Evolutionary conservation across 2,329 filamentous ascomycete species (phyloP).

Genomic region (Plenodomus lindquistii): DNA sequence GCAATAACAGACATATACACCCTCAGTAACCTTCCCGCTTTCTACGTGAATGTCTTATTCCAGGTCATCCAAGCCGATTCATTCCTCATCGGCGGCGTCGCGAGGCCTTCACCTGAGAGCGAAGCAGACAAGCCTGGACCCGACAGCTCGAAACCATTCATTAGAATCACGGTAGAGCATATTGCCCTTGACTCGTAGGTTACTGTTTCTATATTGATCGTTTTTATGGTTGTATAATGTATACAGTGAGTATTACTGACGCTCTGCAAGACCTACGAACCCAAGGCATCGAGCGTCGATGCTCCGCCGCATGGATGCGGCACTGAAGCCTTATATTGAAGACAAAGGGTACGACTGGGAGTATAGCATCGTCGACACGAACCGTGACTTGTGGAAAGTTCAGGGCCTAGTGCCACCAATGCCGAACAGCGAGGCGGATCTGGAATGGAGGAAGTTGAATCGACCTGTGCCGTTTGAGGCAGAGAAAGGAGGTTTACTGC

Average conservation of each 20-base stretch:
- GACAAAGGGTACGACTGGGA: constrained; percentile 53
- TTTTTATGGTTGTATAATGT: no score
- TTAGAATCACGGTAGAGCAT: constrained; percentile 42
- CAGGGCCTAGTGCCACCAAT: constrained; percentile 47
- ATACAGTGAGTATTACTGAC: no score
- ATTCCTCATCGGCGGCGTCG: constrained; percentile 39
- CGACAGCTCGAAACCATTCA: constrained; percentile 35
- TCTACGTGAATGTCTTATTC: constrained; percentile 52
- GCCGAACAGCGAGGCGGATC: constrained; percentile 41
- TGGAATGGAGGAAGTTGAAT: constrained; percentile 36
- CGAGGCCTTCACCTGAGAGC: constrained; percentile 14
- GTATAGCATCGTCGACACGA: constrained; percentile 49
- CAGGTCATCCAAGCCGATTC: constrained; percentile 29
- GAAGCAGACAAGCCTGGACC: constrained; percentile 9
- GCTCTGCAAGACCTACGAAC: no score
- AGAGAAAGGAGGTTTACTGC: constrained; percentile 12
- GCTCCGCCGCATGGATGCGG: constrained; percentile 27
- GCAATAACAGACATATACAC: constrained; percentile 49
- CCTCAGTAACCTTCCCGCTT: constrained; percentile 44
- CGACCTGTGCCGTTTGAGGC: constrained; percentile 22
- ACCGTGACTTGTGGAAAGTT: constrained; percentile 51
- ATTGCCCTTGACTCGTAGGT: constrained; percentile 33
- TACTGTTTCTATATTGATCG: no score
- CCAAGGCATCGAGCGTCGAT: no score
- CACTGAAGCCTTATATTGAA: constrained; percentile 46